Evolutionary conservation across 352 stramenopile genomes (phyloP).

Genomic region (Phytopythium montanum): DNA sequence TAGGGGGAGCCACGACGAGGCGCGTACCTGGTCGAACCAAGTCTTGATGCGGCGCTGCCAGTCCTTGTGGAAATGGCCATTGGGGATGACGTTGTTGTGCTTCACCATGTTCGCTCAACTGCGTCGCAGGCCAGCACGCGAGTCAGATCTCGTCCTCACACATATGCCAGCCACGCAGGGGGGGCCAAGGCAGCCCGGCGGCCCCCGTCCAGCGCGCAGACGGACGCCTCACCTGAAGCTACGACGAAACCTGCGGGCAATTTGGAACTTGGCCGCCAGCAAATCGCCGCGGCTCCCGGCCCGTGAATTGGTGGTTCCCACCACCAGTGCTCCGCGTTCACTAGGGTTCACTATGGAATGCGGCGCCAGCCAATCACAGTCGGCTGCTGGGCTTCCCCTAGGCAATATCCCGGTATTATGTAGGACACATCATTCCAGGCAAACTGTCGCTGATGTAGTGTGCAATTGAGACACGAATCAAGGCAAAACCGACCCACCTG

Average conservation of each 20-base stretch:
- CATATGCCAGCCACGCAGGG: background rate
- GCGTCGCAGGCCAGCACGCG: conserved; percentile 2
- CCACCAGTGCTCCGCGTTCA: conserved; percentile 61
- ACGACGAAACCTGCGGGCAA: conserved; percentile 88
- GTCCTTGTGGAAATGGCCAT: conserved; percentile 99
- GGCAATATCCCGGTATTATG: background rate
- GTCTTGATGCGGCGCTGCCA: conserved; percentile 97
- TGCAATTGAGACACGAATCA: too few species aligned
- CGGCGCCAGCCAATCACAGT: conserved; percentile 42
- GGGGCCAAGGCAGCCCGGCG: too few species aligned
- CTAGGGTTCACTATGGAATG: conserved; percentile 51
- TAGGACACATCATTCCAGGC: too few species aligned
- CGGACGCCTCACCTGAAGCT: conserved; percentile 65
- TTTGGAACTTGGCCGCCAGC: conserved; percentile 79
- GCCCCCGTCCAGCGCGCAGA: too few species aligned
- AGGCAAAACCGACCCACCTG: too few species aligned
- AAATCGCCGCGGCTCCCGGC: conserved; percentile 27
- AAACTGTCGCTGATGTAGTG: too few species aligned
- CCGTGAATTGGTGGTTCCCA: conserved; percentile 79
- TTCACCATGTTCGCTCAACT: conserved; percentile 94
- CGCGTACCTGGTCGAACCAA: conserved; percentile 93
- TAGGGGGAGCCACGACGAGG: background rate
- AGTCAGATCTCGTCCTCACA: conserved; percentile 5
- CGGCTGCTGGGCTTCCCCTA: background rate
- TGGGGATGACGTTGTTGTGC: conserved; percentile 99